Percentiles rank a stretch among this genome's conserved stretches.
Evolutionary conservation across 2,329 filamentous ascomycete species (phyloP).

Genomic region (Emergomyces orientalis): DNA sequence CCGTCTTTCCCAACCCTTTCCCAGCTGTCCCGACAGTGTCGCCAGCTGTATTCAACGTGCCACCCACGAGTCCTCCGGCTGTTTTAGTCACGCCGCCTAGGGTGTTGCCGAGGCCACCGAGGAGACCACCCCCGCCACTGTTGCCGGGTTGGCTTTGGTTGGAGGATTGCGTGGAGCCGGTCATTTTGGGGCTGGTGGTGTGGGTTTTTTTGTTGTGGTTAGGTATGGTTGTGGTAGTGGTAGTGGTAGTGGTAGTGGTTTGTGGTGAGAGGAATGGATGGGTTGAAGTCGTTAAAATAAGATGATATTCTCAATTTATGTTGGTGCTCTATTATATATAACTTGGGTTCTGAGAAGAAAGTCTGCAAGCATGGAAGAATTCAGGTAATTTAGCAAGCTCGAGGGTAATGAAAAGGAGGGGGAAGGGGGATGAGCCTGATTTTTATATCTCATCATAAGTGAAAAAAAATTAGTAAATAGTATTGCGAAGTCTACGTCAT

Average conservation of each 20-base stretch:
- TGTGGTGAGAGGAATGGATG: not conserved
- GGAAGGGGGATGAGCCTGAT: too few species aligned
- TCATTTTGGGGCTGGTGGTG: conserved; percentile 2
- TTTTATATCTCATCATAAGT: not conserved
- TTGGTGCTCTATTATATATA: not conserved
- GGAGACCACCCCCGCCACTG: not conserved
- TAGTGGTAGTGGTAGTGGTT: too few species aligned
- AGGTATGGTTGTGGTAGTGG: too few species aligned
- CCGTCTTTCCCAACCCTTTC: conserved; percentile 9
- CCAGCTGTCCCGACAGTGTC: conserved; percentile 9
- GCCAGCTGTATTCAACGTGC: not conserved
- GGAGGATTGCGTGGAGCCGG: not conserved
- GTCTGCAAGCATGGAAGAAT: not conserved
- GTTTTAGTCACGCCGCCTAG: conserved; percentile 7
- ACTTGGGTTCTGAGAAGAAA: not conserved
- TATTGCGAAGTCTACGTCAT: not conserved
- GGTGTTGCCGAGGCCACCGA: not conserved
- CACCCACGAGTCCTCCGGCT: conserved; percentile 7
- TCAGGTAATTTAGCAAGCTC: too few species aligned
- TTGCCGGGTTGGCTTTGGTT: not conserved
- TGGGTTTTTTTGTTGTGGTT: not conserved
- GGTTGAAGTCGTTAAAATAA: not conserved
- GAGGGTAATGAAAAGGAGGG: too few species aligned
- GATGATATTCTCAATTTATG: too few species aligned
- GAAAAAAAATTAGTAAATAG: not conserved